A percentile compares a stretch with the other conserved stretches of the same genome.
These are phyloP conservation scores for Colletotrichum lentis DNA, from an alignment of 2,329 filamentous ascomycete genomes.

Conservation along the genomic window DNA sequence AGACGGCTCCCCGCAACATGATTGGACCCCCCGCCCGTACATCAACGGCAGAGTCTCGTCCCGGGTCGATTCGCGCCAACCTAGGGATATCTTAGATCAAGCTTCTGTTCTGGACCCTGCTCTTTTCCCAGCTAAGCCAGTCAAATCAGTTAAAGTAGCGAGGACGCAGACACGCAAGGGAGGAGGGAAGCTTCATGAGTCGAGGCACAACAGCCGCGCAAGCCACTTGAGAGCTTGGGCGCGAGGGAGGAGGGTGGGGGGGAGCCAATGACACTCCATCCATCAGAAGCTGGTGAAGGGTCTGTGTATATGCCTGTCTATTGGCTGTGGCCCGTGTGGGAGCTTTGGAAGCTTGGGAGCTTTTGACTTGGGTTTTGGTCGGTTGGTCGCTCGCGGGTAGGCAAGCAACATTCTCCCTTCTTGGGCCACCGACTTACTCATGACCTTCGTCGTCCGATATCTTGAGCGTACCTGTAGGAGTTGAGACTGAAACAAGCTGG, in stretches of 20 bases:
- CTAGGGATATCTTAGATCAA: neutral
- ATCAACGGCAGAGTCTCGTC: slow-evolving; percentile 18
- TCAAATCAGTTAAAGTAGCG: neutral
- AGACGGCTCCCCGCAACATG: slow-evolving; percentile 5
- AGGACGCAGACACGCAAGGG: slow-evolving; percentile 5
- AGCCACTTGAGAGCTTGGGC: neutral
- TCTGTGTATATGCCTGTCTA: too few relatives aligned
- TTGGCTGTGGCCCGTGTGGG: neutral
- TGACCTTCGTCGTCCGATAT: slow-evolving; percentile 15
- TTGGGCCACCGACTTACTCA: neutral
- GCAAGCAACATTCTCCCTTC: neutral
- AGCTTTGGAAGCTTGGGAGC: too few relatives aligned
- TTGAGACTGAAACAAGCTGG: slow-evolving; percentile 23
- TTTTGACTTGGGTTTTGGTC: neutral
- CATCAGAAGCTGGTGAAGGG: too few relatives aligned
- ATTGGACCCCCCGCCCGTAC: slow-evolving; percentile 18
- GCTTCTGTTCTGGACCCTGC: neutral
- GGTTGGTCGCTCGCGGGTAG: neutral
- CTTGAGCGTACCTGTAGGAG: neutral
- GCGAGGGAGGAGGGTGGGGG: neutral
- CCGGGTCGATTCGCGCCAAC: slow-evolving; percentile 8
- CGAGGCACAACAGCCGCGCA: slow-evolving; percentile 4
- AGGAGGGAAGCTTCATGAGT: neutral
- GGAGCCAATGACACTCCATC: too few relatives aligned
- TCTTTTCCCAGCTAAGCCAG: neutral